Evolutionary conservation across 2,329 filamentous ascomycete genomes (phyloP), one percentile per base, ranked within the genome.

Genomic region (Fusarium chlamydosporum): DNA sequence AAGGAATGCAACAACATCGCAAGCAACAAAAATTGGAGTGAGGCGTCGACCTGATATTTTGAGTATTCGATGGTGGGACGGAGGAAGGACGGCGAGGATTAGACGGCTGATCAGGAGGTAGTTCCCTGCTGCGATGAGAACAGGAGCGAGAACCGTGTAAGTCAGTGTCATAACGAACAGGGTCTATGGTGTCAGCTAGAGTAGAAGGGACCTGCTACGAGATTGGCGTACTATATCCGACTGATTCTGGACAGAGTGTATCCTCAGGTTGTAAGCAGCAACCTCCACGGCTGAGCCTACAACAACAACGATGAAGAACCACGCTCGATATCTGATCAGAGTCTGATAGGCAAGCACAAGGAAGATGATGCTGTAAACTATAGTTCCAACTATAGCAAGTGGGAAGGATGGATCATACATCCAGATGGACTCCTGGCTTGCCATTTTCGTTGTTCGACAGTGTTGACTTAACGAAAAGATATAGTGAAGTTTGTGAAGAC

Each of bases 51-150:
- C 79, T 3, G 73, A 75, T 23, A 83, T 76, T 7, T 74, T 76
- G 42, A 81, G 77, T 29, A 81, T 76, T 7, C 66, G 75, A 26
- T 80, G 80, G 3, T 72, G 71, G 0, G 72, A 63, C 0, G 66
- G 57, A 2, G 79, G 78, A 2, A 83, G 76, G 11, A 79, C 78
- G 12, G 75, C 71, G 12, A 78, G 72, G 55, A 84, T 81, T 7
- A 86, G 74, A 13, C 81, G 79, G n/a, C 81, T 82, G 52, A 86
- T 80, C 45, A 86, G 79, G 53, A 86, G 78, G 72, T 86, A 86
- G 56, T 85, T 82, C 3, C 82, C 83, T 1, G 84, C 84, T 16
- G 82, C 82, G 48, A 85, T 73, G 52, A 85, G 79, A 41, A 85
- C 77, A 0, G 84, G 84, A 0, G 83, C 82, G 40, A 86, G 76